These are phyloP conservation scores for Amaranthus hypochondriacus DNA, from an alignment of 148 eudicot species.

Conservation along the genomic window DNA sequence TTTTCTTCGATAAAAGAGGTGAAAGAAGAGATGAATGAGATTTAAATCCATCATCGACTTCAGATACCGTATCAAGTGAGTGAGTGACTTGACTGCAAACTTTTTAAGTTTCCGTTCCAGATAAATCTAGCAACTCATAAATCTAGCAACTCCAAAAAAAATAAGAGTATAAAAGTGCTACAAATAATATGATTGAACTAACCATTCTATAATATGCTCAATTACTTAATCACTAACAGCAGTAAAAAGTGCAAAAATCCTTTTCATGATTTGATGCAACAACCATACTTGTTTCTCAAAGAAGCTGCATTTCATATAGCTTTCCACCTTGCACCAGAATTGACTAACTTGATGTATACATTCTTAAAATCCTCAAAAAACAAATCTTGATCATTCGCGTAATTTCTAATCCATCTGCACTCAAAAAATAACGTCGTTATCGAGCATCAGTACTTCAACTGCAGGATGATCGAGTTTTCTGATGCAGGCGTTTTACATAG, in stretches of 20 bases:
- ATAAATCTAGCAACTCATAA: not conserved
- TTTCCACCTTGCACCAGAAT: constrained; percentile 84
- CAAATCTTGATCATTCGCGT: constrained; percentile 59
- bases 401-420: constrained; percentile 76
- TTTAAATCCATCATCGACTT: too few relatives aligned
- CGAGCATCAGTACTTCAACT: not conserved
- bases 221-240: not conserved
- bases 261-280: constrained; percentile 21
- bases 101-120: too few relatives aligned
- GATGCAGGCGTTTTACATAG: not conserved
- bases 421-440: not conserved
- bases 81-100: too few relatives aligned
- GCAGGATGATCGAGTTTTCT: not conserved
- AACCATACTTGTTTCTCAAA: constrained; percentile 16
- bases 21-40: not conserved
- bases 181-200: not conserved
- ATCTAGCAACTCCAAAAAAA: not conserved
- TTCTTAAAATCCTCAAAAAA: constrained; percentile 85
- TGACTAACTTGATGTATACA: constrained; percentile 77
- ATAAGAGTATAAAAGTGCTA: not conserved
- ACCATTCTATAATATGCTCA: not conserved
- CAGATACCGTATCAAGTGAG: too few relatives aligned
- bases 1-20: not conserved
- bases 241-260: constrained; percentile 8
- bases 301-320: constrained; percentile 18